Conservation (phyloP, 768 basidiomycete genomes). For the Bullera alba region DNA sequence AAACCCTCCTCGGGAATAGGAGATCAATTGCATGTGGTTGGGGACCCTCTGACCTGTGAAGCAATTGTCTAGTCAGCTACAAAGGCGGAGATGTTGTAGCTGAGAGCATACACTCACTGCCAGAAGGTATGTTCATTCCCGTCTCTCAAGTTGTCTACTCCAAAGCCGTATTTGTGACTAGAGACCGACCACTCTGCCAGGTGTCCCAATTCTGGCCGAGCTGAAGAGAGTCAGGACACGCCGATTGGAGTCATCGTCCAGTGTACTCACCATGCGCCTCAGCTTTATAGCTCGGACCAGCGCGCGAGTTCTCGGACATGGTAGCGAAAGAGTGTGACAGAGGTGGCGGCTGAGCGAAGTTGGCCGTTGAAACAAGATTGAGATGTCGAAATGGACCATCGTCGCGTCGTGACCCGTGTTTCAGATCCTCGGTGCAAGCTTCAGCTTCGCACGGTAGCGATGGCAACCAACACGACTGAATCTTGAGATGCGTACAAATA, state of each 20-base stretch:
- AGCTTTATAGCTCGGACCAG: no score
- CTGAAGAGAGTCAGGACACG: not conserved
- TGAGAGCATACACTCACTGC: slow-evolving; percentile 64
- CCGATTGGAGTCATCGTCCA: not conserved
- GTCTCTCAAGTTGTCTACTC: slow-evolving; percentile 83
- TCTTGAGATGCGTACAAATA: no score
- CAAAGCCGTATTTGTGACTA: slow-evolving; percentile 92
- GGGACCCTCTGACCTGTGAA: slow-evolving; percentile 65
- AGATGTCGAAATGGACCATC: no score
- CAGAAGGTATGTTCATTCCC: slow-evolving; percentile 88
- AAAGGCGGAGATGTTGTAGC: not conserved
- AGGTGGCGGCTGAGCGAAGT: no score
- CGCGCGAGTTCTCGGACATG: no score
- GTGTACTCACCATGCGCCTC: no score
- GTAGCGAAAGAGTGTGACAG: no score
- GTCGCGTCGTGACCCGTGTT: no score
- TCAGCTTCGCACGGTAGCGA: no score
- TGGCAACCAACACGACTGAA: no score
- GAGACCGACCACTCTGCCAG: slow-evolving; percentile 94
- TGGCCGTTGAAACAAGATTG: no score
- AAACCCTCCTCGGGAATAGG: slow-evolving; percentile 83
- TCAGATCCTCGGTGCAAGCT: no score
- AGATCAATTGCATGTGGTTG: slow-evolving; percentile 95
- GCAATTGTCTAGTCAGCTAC: not conserved
- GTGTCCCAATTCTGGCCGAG: slow-evolving; percentile 55